Conservation (phyloP, 306 rosid genomes). For the Styphnolobium japonicum region DNA sequence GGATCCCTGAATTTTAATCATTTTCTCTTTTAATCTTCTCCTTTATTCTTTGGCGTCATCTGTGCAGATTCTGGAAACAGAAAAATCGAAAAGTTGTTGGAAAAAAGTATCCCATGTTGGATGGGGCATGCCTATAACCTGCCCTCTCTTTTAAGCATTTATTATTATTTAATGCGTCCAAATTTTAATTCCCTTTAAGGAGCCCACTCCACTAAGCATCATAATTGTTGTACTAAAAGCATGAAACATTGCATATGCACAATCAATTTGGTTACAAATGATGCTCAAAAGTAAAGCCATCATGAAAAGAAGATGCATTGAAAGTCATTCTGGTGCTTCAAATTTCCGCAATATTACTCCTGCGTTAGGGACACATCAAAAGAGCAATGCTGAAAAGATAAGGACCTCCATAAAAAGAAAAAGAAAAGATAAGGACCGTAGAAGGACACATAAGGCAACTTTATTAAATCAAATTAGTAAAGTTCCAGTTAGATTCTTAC, state of each 20-base stretch:
- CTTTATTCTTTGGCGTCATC: neutral
- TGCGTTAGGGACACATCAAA: constrained; percentile 4
- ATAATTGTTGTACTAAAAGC: constrained; percentile 25
- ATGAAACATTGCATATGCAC: neutral
- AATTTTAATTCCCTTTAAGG: constrained; percentile 7
- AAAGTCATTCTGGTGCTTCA: constrained; percentile 13
- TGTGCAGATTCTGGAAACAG: neutral
- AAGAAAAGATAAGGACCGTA: constrained; percentile 19
- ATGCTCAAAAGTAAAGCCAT: constrained; percentile 25
- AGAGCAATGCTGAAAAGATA: constrained; percentile 20
- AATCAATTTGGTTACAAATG: constrained; percentile 3
- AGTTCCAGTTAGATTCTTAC: constrained; percentile 11
- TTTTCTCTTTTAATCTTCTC: neutral
- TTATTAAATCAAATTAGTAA: constrained; percentile 30
- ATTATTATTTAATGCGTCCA: neutral
- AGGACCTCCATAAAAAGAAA: no score
- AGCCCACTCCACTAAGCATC: constrained; percentile 15
- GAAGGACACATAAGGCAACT: constrained; percentile 33
- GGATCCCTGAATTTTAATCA: neutral
- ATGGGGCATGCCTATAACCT: constrained; percentile 8
- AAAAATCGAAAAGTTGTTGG: neutral
- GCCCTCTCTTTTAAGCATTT: constrained; percentile 30
- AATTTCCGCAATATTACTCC: neutral
- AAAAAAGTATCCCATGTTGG: constrained; percentile 13
- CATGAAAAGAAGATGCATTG: constrained; percentile 22